Percentiles rank a stretch among this genome's conserved stretches.
Evolutionary conservation across 148 eudicot genomes (phyloP).

Genomic region (Nepenthes gracilis): DNA sequence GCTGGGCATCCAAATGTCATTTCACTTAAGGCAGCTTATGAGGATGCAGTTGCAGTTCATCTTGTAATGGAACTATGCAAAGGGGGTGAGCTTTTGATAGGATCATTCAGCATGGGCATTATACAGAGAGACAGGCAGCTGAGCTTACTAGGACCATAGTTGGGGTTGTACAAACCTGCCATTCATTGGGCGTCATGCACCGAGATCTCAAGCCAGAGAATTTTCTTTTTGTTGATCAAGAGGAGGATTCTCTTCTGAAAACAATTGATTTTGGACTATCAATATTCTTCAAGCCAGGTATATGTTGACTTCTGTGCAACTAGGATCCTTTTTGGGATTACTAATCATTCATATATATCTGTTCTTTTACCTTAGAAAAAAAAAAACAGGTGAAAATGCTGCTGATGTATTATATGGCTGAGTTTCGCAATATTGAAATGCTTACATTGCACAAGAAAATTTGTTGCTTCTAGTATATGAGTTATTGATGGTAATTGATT

Average conservation of each 20-base stretch:
- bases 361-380: too few relatives aligned
- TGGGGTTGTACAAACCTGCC: conserved; percentile 50
- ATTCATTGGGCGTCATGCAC: conserved; percentile 56
- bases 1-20: conserved; percentile 47
- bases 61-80: conserved; percentile 51
- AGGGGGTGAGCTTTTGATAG: conserved; percentile 60
- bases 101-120: conserved; percentile 48
- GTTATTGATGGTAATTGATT: too few relatives aligned
- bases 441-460: too few relatives aligned
- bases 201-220: conserved; percentile 53
- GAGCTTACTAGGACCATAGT: conserved; percentile 38
- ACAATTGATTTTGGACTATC: conserved; percentile 57
- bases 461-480: too few relatives aligned
- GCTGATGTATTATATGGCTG: too few relatives aligned
- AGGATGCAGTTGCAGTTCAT: conserved; percentile 50
- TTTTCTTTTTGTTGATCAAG: conserved; percentile 41
- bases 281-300: conserved; percentile 64
- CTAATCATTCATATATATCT: too few relatives aligned
- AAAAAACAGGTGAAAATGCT: too few relatives aligned
- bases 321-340: too few relatives aligned
- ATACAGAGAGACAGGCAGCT: conserved; percentile 49
- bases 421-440: too few relatives aligned
- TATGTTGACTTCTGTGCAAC: neutral
- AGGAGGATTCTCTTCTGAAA: conserved; percentile 51
- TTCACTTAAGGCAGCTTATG: conserved; percentile 39